These are phyloP conservation scores for Talaromyces marneffei DNA, from an alignment of 2,329 filamentous ascomycete genomes.

Conservation along the genomic window DNA sequence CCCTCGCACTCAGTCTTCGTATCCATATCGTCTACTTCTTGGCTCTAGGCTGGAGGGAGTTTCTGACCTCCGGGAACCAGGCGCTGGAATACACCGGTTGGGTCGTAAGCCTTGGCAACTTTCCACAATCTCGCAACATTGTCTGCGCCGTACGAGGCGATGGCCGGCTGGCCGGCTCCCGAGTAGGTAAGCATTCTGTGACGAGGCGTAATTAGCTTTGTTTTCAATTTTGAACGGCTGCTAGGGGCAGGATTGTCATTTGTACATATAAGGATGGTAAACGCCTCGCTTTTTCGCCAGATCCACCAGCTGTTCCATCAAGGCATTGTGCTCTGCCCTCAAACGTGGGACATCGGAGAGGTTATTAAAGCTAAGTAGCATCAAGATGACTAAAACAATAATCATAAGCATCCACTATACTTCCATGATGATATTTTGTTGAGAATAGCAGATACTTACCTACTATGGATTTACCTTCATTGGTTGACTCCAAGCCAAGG, in stretches of 20 bases:
- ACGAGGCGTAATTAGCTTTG: too few species aligned
- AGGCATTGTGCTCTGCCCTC: neutral
- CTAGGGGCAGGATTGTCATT: too few species aligned
- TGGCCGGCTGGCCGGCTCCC: neutral
- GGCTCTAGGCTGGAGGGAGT: neutral
- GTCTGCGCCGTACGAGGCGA: neutral
- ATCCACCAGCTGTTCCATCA: neutral
- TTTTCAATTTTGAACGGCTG: too few species aligned
- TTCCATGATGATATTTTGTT: too few species aligned
- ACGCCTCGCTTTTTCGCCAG: neutral
- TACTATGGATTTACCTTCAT: neutral
- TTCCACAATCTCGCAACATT: neutral
- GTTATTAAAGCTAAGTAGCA: neutral
- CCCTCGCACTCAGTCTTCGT: neutral
- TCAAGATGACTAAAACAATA: neutral
- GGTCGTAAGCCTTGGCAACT: neutral
- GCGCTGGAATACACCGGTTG: neutral
- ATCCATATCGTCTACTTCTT: neutral
- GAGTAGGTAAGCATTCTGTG: neutral
- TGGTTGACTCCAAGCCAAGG: neutral
- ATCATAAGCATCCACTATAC: too few species aligned
- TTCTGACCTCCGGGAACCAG: neutral
- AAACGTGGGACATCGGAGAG: neutral
- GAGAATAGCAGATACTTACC: too few species aligned
- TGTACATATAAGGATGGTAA: neutral